Conservation (phyloP, 148 eudicot species). For the Cornus controversa region DNA sequence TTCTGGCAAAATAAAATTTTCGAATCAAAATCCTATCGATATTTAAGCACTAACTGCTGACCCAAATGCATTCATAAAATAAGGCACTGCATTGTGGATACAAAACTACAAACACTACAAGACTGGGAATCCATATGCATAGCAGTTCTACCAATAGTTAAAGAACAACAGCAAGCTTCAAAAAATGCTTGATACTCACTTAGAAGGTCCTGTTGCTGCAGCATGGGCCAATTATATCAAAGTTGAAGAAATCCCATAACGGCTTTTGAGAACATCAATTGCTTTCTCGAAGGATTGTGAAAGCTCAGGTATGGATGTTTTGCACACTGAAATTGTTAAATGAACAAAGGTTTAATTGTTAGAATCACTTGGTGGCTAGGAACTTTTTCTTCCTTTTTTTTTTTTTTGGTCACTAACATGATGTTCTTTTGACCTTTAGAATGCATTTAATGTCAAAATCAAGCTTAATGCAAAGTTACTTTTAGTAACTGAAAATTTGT, state of each 20-base stretch:
- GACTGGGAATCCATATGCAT: neutral
- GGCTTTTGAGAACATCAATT: constrained; percentile 58
- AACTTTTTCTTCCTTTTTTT: no score
- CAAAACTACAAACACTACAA: neutral
- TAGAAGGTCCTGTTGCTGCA: neutral
- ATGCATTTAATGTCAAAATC: neutral
- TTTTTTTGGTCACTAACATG: no score
- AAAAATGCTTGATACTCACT: neutral
- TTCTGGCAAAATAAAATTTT: neutral
- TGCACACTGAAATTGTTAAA: constrained; percentile 52
- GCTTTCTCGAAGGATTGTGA: constrained; percentile 59
- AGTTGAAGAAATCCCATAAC: constrained; percentile 50
- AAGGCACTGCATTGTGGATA: neutral
- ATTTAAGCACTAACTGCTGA: neutral
- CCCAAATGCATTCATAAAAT: no score
- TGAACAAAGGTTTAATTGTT: neutral
- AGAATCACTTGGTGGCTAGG: no score
- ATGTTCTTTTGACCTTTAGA: no score
- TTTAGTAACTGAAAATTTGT: no score
- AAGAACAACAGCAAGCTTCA: neutral
- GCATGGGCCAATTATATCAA: constrained; percentile 11
- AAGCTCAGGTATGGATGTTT: constrained; percentile 69
- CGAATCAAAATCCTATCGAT: neutral
- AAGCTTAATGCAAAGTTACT: neutral
- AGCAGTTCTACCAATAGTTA: neutral